Base-by-base conservation (phyloP, 306 rosid species). In the Amphicarpaea edgeworthii region DNA sequence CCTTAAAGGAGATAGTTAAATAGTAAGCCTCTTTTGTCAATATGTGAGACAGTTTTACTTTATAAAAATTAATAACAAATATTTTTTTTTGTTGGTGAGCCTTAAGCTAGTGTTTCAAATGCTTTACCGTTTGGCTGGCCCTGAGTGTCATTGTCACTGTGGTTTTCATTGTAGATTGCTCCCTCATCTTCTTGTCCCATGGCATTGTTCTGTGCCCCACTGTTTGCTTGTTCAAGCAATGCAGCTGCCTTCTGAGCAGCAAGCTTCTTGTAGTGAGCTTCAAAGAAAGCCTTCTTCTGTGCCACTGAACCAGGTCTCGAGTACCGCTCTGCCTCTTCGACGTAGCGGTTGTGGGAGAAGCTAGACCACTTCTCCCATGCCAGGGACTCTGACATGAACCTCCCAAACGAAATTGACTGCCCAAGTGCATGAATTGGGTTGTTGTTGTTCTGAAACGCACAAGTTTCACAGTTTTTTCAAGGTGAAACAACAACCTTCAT, bases 271-370 rank as follows among this genome's bases (percentile, higher is more conserved):
- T 95, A 95, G 73, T 95, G 98, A 60, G 97, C 98, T 86, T 95
- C 98, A 85, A 95, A 95, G 90, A 95, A 95, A 51, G 98, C 98
- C 74, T 95, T 95, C 88, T 95, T 95, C 84, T 92, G 97, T 0
- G 98, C 98, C 46, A 95, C 98, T 11, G 98, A 90, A 15, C 98
- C 98, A 0, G 97, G 97, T 8, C 82, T 81, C 8, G 98, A 81
- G 64, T 26, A 85, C 85, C 88, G 85, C 88, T 95, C 97, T 0
- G 98, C 98, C 79, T 95, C 98, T 80, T 95, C 98, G 0, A 95
- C 98, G 2, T 95, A 92, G 42, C 97, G 97, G 76, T 95, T 95
- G 77, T 86, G 85, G 16, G 97, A 87, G 78, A 95, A 87, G 15
- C 83, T 75, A 1, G 98, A 89, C 98, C 98, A 95, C 81, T 86